Evolutionary conservation across 306 rosid genomes (phyloP).

Genomic region (Malus sieversii): DNA sequence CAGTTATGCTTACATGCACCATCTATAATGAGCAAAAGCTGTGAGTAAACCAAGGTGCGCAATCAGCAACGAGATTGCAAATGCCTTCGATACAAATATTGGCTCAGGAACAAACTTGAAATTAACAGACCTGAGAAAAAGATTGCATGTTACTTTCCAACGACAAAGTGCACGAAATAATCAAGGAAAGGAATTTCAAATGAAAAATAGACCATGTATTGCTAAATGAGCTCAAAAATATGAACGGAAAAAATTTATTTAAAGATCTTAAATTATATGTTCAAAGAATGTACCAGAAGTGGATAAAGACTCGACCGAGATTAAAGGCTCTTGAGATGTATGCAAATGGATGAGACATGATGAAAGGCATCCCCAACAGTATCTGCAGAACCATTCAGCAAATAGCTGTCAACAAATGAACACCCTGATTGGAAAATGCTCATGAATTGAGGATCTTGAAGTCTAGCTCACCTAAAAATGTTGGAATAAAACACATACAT

Average conservation of each 20-base stretch:
- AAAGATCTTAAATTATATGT: conserved; percentile 12
- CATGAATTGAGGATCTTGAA: conserved; percentile 23
- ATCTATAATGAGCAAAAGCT: conserved; percentile 66
- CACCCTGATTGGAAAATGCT: conserved; percentile 26
- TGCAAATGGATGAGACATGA: conserved; percentile 67
- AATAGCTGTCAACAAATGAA: conserved; percentile 27
- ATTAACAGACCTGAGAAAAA: conserved; percentile 80
- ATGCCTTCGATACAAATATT: conserved; percentile 73
- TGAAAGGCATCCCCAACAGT: conserved; percentile 77
- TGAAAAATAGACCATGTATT: neutral
- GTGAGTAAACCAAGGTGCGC: conserved; percentile 57
- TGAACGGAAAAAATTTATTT: conserved; percentile 2
- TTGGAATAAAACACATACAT: conserved; percentile 24
- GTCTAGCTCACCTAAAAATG: conserved; percentile 58
- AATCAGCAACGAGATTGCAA: conserved; percentile 64
- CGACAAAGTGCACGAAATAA: neutral
- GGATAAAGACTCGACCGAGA: conserved; percentile 93
- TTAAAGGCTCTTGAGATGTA: conserved; percentile 86
- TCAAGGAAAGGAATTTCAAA: neutral
- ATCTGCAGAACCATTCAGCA: conserved; percentile 61
- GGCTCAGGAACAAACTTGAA: conserved; percentile 87
- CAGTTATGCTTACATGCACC: conserved; percentile 87
- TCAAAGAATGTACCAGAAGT: conserved; percentile 63
- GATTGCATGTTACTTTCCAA: conserved; percentile 27
- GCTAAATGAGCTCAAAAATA: conserved; percentile 4